These are phyloP conservation scores for Penicillium sclerotiorum DNA, from an alignment of 2,329 filamentous ascomycete genomes.

Conservation along the genomic window DNA sequence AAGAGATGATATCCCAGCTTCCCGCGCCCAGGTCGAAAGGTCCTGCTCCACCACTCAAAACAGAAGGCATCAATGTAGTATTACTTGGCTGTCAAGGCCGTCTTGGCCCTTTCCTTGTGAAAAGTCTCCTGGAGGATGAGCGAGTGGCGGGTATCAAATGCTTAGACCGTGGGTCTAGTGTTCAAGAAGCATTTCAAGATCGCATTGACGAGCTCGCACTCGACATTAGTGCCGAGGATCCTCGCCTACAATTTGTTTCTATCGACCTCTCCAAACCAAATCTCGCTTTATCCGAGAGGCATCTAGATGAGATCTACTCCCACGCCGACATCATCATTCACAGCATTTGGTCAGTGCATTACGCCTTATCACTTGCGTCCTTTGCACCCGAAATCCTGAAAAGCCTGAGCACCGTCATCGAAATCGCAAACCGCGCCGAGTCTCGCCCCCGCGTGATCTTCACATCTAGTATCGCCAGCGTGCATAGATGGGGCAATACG, in stretches of 20 bases:
- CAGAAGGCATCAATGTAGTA: constrained; percentile 12
- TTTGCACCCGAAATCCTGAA: constrained; percentile 12
- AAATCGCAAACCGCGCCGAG: constrained; percentile 12
- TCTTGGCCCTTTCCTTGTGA: constrained; percentile 13
- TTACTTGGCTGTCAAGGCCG: constrained; percentile 13
- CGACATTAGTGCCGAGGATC: constrained; percentile 5
- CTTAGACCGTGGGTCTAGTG: constrained; percentile 9
- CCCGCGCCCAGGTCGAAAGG: constrained; percentile 5
- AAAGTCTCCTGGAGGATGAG: constrained; percentile 9
- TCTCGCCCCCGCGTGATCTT: constrained; percentile 16
- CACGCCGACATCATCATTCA: constrained; percentile 14
- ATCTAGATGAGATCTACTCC: constrained; percentile 11
- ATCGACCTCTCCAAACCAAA: constrained; percentile 10
- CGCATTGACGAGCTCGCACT: constrained; percentile 9
- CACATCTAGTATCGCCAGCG: constrained; percentile 9
- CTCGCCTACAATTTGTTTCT: constrained; percentile 12
- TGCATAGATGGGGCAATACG: constrained; percentile 8
- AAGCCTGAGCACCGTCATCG: constrained; percentile 7
- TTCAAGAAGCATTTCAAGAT: constrained; percentile 6
- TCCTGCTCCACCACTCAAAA: background rate
- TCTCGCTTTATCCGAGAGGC: constrained; percentile 4
- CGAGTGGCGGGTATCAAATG: constrained; percentile 15
- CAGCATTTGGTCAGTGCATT: constrained; percentile 16
- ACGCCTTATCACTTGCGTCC: constrained; percentile 9
- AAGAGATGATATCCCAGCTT: constrained; percentile 8